These are phyloP conservation scores for Chaetomium olivaceum DNA, from an alignment of 2,329 filamentous ascomycete genomes.

Conservation along the genomic window DNA sequence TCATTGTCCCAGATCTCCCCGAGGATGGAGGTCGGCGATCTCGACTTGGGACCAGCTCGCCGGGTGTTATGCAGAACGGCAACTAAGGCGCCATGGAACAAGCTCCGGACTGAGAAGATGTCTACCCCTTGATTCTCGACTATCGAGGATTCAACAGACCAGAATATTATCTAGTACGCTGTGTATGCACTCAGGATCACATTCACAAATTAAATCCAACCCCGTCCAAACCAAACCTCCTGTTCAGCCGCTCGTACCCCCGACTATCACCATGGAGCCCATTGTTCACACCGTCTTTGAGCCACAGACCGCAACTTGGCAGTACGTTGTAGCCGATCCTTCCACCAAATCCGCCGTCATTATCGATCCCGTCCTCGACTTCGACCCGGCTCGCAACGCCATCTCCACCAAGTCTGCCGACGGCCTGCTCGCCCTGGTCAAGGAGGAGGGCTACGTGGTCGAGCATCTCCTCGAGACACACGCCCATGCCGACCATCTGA, in stretches of 20 bases:
- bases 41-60: background rate
- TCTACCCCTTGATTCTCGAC: background rate
- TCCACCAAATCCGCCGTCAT: slow-evolving; percentile 51
- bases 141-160: background rate
- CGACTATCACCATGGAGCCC: slow-evolving; percentile 35
- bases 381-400: slow-evolving; percentile 44
- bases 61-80: background rate
- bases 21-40: slow-evolving; percentile 13
- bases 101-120: background rate
- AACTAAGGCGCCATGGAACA: background rate
- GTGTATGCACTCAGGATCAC: background rate
- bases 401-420: slow-evolving; percentile 57
- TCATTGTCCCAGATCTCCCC: background rate
- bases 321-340: slow-evolving; percentile 60
- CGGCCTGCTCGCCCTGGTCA: slow-evolving; percentile 47
- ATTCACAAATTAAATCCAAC: background rate
- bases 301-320: slow-evolving; percentile 54
- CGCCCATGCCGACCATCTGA: slow-evolving; percentile 61
- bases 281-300: slow-evolving; percentile 45
- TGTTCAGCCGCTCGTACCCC: background rate
- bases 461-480: slow-evolving; percentile 62
- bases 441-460: slow-evolving; percentile 50
- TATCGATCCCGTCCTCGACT: slow-evolving; percentile 64
- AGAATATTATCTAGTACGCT: background rate
- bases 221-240: background rate